Percentiles rank a stretch among this genome's conserved stretches.
These are phyloP conservation scores for Candida gigantensis DNA, from an alignment of 1,139 yeast genomes.

Conservation along the genomic window DNA sequence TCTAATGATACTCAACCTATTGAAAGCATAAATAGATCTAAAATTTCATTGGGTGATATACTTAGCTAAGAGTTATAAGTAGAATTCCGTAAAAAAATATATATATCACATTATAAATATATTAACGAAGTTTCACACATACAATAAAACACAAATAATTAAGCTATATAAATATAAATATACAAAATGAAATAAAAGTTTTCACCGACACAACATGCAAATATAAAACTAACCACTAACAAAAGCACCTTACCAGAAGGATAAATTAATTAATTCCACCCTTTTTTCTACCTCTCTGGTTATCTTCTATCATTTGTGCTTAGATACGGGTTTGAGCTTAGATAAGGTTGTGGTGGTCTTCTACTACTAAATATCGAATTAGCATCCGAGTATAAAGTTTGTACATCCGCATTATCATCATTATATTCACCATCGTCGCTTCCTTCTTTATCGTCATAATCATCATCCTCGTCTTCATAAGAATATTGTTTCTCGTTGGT, in stretches of 20 bases:
- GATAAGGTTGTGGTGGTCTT: neutral
- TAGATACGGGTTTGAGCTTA: no score
- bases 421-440: neutral
- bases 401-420: neutral
- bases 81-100: neutral
- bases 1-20: constrained; percentile 3
- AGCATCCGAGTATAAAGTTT: constrained; percentile 4
- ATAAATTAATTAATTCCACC: no score
- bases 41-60: constrained; percentile 28
- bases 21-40: constrained; percentile 19
- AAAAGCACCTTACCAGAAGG: no score
- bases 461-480: neutral
- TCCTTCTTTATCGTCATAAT: neutral
- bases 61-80: constrained; percentile 17
- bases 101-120: neutral
- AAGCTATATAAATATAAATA: neutral
- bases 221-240: no score
- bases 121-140: no score
- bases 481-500: constrained; percentile 4
- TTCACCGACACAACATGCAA: no score
- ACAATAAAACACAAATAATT: neutral
- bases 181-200: neutral
- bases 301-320: no score
- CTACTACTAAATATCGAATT: constrained; percentile 5
- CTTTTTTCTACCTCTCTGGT: no score